These are phyloP conservation scores for Aspergillus carbonarius DNA, from an alignment of 2,329 filamentous ascomycete genomes.

Conservation along the genomic window DNA sequence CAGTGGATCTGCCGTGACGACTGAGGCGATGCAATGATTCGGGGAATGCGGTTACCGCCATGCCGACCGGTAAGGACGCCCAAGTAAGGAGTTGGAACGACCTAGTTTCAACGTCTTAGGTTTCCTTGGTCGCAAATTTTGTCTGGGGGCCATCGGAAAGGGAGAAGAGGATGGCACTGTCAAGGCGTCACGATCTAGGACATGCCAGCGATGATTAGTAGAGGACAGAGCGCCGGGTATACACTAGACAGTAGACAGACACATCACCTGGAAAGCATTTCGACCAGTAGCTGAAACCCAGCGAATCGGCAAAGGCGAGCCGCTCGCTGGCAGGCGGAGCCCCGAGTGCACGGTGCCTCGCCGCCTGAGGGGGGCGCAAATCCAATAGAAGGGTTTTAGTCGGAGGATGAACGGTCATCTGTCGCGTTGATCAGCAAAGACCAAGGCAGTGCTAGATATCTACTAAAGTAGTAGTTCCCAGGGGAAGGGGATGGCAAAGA, in stretches of 20 bases:
- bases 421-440: constrained; percentile 8
- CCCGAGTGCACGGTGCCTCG: constrained; percentile 1
- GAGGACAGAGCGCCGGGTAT: no score
- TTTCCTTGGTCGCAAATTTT: background rate
- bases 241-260: no score
- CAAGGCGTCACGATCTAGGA: no score
- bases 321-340: background rate
- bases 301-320: background rate
- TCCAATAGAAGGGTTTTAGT: background rate
- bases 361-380: background rate
- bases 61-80: background rate
- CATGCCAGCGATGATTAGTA: no score
- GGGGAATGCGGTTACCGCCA: constrained; percentile 1
- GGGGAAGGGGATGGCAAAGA: background rate
- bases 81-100: constrained; percentile 10
- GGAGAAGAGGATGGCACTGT: no score
- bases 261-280: no score
- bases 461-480: background rate
- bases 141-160: no score
- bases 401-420: background rate
- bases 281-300: no score
- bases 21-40: background rate
- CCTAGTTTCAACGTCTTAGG: background rate
- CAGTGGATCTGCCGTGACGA: background rate
- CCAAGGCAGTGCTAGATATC: background rate